Percentiles rank a stretch among this genome's conserved stretches.
Evolutionary conservation across 106 monocot species (phyloP).

Genomic region (Dendrobium officinale): DNA sequence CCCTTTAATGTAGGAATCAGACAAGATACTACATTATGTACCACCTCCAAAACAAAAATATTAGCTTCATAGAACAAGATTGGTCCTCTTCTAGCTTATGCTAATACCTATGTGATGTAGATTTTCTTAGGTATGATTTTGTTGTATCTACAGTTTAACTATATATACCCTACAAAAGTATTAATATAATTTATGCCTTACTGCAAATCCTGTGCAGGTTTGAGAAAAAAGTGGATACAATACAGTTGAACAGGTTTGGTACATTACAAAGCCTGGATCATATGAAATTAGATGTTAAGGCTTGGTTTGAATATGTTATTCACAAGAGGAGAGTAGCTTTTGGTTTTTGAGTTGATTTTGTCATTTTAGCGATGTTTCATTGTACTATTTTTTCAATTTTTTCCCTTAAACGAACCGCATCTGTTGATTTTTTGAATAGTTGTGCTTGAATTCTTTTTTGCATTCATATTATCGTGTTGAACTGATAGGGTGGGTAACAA

Average conservation of each 20-base stretch:
- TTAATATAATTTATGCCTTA: not conserved
- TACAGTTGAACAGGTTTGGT: conserved; percentile 98
- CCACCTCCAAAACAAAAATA: no score
- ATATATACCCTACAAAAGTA: not conserved
- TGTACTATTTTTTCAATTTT: not conserved
- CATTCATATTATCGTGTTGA: not conserved
- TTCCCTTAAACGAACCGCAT: not conserved
- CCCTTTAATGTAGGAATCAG: no score
- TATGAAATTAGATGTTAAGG: conserved; percentile 84
- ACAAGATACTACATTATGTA: no score
- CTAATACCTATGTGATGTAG: conserved; percentile 7
- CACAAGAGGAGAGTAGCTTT: not conserved
- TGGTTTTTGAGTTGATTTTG: not conserved
- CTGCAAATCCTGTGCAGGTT: conserved; percentile 38
- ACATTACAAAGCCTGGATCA: conserved; percentile 93
- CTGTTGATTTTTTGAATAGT: not conserved
- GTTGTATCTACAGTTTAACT: not conserved
- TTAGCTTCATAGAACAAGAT: no score
- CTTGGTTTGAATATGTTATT: not conserved
- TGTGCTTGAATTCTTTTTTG: not conserved
- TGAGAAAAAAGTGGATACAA: conserved; percentile 99
- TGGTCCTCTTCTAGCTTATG: no score
- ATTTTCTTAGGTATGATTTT: conserved; percentile 72
- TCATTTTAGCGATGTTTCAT: not conserved
- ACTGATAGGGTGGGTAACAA: not conserved